Percentiles rank a stretch among this genome's conserved stretches.
phyloP scores from a whole-genome alignment of 371 early-diverging fungal genomes.

The Mortierella sp. region DNA sequence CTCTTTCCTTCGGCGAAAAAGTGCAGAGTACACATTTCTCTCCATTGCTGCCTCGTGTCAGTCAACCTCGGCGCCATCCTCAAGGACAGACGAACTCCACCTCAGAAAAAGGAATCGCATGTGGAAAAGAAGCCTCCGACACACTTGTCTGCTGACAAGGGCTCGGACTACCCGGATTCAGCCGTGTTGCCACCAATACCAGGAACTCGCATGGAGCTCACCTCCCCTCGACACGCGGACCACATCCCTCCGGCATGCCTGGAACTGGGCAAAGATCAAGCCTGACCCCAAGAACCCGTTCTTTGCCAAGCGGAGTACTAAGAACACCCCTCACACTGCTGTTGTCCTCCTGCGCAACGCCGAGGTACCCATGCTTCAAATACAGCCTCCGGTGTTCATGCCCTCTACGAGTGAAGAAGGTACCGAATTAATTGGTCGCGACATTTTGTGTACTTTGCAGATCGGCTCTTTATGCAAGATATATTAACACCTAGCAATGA shows the following conservation, averaged over 20 bases:
- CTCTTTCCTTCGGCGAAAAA: not conserved
- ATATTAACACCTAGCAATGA: not conserved
- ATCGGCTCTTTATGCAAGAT: not conserved
- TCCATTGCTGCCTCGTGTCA: not conserved
- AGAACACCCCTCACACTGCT: slow-evolving; percentile 46
- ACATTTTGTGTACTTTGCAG: not conserved
- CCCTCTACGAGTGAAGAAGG: slow-evolving; percentile 48
- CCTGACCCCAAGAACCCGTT: slow-evolving; percentile 55
- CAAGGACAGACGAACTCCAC: not conserved
- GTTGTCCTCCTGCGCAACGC: slow-evolving; percentile 51
- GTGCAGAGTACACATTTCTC: not conserved
- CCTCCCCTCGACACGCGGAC: not conserved
- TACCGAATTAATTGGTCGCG: not conserved
- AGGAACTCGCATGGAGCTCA: slow-evolving; percentile 10
- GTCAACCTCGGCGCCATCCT: not conserved
- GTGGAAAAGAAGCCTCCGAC: slow-evolving; percentile 53
- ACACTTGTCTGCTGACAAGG: slow-evolving; percentile 18
- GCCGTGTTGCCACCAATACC: slow-evolving; percentile 34
- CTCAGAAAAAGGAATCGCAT: slow-evolving; percentile 8
- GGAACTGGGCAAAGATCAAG: slow-evolving; percentile 58
- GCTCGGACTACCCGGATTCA: slow-evolving; percentile 28
- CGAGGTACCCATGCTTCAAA: slow-evolving; percentile 53
- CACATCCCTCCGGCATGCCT: slow-evolving; percentile 32
- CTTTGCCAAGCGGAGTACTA: slow-evolving; percentile 47
- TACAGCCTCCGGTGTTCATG: slow-evolving; percentile 47